phyloP scores from a whole-genome alignment of 2,329 filamentous ascomycete genomes.

The Magnaporthiopsis incrustans region DNA sequence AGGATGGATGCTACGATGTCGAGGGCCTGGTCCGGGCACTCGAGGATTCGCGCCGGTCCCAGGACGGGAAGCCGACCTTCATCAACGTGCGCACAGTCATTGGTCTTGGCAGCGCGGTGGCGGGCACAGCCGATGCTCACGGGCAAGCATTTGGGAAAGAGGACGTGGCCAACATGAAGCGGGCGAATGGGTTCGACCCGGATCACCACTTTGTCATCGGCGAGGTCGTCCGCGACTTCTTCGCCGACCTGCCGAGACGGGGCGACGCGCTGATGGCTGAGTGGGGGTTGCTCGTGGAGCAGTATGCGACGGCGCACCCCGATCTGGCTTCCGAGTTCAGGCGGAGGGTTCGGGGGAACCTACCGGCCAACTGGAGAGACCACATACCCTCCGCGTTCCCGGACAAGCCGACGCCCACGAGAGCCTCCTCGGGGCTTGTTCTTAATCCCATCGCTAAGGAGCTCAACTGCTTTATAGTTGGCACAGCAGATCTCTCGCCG shows the following conservation, averaged over 20 bases:
- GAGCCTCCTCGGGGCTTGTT: conserved; percentile 37
- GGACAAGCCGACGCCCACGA: conserved; percentile 38
- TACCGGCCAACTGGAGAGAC: conserved; percentile 40
- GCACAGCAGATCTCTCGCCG: conserved; percentile 37
- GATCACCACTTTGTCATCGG: conserved; percentile 36
- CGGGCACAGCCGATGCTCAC: conserved; percentile 44
- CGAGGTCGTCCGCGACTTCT: conserved; percentile 42
- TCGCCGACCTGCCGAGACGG: conserved; percentile 34
- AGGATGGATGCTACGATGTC: conserved; percentile 40
- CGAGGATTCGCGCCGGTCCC: conserved; percentile 27
- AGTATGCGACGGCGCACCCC: conserved; percentile 15
- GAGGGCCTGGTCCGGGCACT: conserved; percentile 36
- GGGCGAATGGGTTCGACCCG: conserved; percentile 37
- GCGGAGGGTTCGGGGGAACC: conserved; percentile 35
- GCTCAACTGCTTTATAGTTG: conserved; percentile 34
- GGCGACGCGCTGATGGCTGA: conserved; percentile 37
- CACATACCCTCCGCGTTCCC: conserved; percentile 42
- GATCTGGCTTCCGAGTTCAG: conserved; percentile 33
- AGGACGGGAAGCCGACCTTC: conserved; percentile 25
- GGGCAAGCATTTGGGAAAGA: conserved; percentile 47
- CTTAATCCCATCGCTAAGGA: conserved; percentile 37
- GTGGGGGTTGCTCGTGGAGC: conserved; percentile 33
- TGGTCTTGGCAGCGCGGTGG: conserved; percentile 37
- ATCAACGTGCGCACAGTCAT: conserved; percentile 52
- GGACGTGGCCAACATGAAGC: conserved; percentile 48